phyloP scores from a whole-genome alignment of 805 yeast genomes.

The Debaryomyces prosopidis region DNA sequence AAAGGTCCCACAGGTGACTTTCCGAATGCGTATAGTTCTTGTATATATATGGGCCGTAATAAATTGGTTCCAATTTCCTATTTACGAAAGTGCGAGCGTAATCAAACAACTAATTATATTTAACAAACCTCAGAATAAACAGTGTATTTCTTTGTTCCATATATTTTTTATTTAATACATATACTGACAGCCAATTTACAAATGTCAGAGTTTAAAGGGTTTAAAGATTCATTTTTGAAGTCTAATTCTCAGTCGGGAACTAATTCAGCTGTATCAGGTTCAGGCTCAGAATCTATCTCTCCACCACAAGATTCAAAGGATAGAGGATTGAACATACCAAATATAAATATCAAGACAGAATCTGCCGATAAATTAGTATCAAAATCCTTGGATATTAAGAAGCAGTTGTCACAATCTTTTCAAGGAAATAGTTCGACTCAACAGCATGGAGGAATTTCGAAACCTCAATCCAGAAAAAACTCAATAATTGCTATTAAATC shows the following conservation, averaged over 20 bases:
- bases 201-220: conserved; percentile 16
- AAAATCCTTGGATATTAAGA: conserved; percentile 38
- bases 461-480: conserved; percentile 39
- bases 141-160: neutral
- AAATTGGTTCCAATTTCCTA: neutral
- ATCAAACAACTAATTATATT: neutral
- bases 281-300: conserved; percentile 15
- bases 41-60: neutral
- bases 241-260: conserved; percentile 8
- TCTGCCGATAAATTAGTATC: conserved; percentile 24
- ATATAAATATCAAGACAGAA: conserved; percentile 29
- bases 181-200: neutral
- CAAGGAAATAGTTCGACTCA: conserved; percentile 18
- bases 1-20: neutral
- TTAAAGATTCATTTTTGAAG: conserved; percentile 16
- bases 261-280: conserved; percentile 5
- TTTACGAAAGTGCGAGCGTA: neutral
- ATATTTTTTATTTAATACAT: neutral
- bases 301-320: conserved; percentile 11
- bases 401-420: conserved; percentile 42
- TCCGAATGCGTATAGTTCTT: conserved; percentile 1
- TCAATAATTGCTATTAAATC: conserved; percentile 28
- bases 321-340: conserved; percentile 20
- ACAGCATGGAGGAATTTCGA: conserved; percentile 33
- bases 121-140: neutral